Evolutionary conservation across 345 rosid species (phyloP).

Genomic region (Sapria himalayana): DNA sequence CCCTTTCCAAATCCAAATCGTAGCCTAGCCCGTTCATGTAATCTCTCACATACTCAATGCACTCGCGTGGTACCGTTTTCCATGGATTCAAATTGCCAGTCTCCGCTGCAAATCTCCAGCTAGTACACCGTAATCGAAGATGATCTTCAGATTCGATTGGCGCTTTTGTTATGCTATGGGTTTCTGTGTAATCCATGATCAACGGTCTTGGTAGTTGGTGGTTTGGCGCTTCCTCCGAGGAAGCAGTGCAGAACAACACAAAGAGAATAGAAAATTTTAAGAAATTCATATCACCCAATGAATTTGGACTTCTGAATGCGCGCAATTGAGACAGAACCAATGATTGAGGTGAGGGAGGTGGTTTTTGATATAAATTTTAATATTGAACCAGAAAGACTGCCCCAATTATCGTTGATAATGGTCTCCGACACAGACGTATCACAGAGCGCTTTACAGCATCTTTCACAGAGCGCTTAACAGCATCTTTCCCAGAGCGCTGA

Average conservation of each 20-base stretch:
- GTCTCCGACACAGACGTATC: too few species aligned
- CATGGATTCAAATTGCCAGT: conserved; percentile 64
- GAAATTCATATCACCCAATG: conserved; percentile 29
- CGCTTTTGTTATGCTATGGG: conserved; percentile 12
- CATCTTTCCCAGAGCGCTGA: too few species aligned
- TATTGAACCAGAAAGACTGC: too few species aligned
- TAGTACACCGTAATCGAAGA: conserved; percentile 36
- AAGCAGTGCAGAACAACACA: conserved; percentile 14
- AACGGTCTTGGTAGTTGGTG: conserved; percentile 35
- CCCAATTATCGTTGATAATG: too few species aligned
- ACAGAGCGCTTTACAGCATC: too few species aligned
- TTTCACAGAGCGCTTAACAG: too few species aligned
- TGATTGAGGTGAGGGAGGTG: too few species aligned
- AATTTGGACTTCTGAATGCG: too few species aligned
- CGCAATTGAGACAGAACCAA: too few species aligned
- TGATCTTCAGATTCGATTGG: conserved; percentile 22
- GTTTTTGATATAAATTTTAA: too few species aligned
- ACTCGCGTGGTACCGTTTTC: conserved; percentile 58
- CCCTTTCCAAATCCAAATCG: conserved; percentile 36
- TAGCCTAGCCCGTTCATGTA: conserved; percentile 52
- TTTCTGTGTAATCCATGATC: conserved; percentile 31
- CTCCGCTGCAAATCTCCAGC: conserved; percentile 86
- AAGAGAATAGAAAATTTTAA: conserved; percentile 16
- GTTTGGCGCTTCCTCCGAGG: conserved; percentile 17
- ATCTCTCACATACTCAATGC: conserved; percentile 42